Percentiles rank a stretch among this genome's conserved stretches.
These are phyloP conservation scores for Ogataea dorogensis DNA, from an alignment of 805 yeast species.

Conservation along the genomic window DNA sequence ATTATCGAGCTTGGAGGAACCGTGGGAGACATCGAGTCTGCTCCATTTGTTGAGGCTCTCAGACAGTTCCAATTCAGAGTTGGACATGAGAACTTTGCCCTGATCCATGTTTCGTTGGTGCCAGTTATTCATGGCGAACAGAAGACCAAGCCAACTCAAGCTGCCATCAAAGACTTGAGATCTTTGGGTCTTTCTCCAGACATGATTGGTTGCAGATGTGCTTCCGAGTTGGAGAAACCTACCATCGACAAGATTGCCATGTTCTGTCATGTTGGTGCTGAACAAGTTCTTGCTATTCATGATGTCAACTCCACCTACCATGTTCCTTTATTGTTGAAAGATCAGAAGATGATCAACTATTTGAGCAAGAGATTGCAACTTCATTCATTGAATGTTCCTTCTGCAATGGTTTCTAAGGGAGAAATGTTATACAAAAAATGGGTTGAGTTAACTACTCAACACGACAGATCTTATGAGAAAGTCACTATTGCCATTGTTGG, in stretches of 20 bases:
- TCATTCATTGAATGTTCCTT: slow-evolving; percentile 42
- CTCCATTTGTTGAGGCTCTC: slow-evolving; percentile 97
- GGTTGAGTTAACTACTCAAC: slow-evolving; percentile 73
- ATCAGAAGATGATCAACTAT: slow-evolving; percentile 79
- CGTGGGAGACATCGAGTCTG: slow-evolving; percentile 98
- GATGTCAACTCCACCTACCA: slow-evolving; percentile 97
- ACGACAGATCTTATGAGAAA: slow-evolving; percentile 79
- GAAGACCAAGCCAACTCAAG: slow-evolving; percentile 99
- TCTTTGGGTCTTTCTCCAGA: slow-evolving; percentile 93
- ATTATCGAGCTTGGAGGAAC: slow-evolving; percentile 98
- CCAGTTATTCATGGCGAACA: slow-evolving; percentile 99
- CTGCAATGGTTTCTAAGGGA: slow-evolving; percentile 64
- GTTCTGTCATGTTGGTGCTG: slow-evolving; percentile 99
- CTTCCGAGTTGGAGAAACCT: slow-evolving; percentile 71
- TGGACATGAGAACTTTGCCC: slow-evolving; percentile 88
- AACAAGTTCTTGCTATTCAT: slow-evolving; percentile 94
- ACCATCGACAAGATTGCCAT: slow-evolving; percentile 96
- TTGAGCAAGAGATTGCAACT: slow-evolving; percentile 68
- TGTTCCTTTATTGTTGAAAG: slow-evolving; percentile 86
- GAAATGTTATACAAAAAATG: slow-evolving; percentile 68
- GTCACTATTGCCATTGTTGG: slow-evolving; percentile 97
- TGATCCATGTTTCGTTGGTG: slow-evolving; percentile 94
- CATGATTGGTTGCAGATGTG: slow-evolving; percentile 97
- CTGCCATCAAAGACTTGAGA: slow-evolving; percentile 95
- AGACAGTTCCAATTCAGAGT: slow-evolving; percentile 99